These are phyloP conservation scores for Logfia minima DNA, from an alignment of 129 eudicot genomes.

Conservation along the genomic window DNA sequence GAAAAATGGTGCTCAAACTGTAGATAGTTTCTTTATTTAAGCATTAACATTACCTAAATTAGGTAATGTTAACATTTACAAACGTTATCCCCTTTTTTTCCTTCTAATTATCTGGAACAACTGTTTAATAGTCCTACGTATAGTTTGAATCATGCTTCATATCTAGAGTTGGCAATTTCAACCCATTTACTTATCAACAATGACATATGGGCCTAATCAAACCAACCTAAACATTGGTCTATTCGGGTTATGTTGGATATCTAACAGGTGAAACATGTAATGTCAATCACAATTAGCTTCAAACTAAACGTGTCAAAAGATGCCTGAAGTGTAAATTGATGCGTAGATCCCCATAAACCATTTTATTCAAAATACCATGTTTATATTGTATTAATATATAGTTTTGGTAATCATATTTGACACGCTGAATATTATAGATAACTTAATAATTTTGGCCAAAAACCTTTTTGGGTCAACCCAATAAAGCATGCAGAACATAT, in stretches of 20 bases:
- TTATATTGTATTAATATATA: not conserved
- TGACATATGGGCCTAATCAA: not conserved
- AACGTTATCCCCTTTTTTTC: too few relatives aligned
- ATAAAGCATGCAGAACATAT: not conserved
- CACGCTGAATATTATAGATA: not conserved
- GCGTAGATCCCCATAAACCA: not conserved
- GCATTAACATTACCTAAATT: too few relatives aligned
- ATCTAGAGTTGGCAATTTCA: not conserved
- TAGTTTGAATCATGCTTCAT: not conserved
- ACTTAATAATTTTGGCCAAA: not conserved
- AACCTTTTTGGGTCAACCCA: not conserved
- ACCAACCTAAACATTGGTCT: not conserved
- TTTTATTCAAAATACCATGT: not conserved
- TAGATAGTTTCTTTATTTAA: too few relatives aligned
- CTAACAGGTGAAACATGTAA: not conserved
- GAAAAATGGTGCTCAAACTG: too few relatives aligned
- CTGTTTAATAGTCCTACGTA: not conserved
- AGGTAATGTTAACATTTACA: too few relatives aligned
- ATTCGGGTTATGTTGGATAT: too few relatives aligned
- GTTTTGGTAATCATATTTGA: not conserved
- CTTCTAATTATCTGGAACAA: not conserved
- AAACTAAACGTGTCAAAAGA: not conserved
- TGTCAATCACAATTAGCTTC: not conserved
- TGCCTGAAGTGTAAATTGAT: not conserved
- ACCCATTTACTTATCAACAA: not conserved